Base-by-base conservation (phyloP, 805 yeast genomes). In the Nakazawaea pomicola region DNA sequence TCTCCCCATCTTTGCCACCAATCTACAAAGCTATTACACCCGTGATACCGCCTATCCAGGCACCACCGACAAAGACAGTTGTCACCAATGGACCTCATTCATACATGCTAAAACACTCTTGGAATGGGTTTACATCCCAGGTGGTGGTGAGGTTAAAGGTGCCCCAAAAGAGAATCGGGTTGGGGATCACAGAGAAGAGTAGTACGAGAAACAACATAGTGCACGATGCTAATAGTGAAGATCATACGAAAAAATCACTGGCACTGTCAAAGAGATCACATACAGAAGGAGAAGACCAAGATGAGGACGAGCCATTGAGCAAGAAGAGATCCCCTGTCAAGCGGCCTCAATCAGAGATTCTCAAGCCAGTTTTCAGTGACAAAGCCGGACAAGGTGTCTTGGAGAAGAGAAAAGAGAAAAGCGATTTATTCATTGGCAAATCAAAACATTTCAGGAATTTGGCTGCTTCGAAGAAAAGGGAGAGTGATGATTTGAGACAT, bases 361-460 rank as follows among this genome's bases (percentile, higher is more conserved):
- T n/a, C n/a, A n/a, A n/a, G n/a, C n/a, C n/a, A n/a, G n/a, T n/a
- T n/a, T n/a, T n/a, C n/a, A n/a, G n/a, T n/a, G n/a, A n/a, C n/a
- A n/a, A n/a, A n/a, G n/a, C n/a, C n/a, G n/a, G n/a, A n/a, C 36
- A 14, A n/a, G 18, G 29, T 9, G 5, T 40, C 7, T 14, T 27
- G 6, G 44, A 41, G 9, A 36, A 32, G 27, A 27, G 45, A 9
- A 33, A 29, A 17, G 38, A 37, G 32, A 42, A 42, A 24, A 37
- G 45, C 24, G 45, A 36, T 9, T 33, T 42, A 15, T 42, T 42
- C 19, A 4, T 42, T 8, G 40, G 45, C 14, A 42, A 42, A 32
- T 42, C 45, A 12, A 42, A 42, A 21, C 45, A 42, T 29, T 42
- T 33, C 29, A 12, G 40, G 7, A 42, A 42, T 18, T 21, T 42